Evolutionary conservation across 2,329 filamentous ascomycete genomes (phyloP).

Genomic region (Catunica adiposa): DNA sequence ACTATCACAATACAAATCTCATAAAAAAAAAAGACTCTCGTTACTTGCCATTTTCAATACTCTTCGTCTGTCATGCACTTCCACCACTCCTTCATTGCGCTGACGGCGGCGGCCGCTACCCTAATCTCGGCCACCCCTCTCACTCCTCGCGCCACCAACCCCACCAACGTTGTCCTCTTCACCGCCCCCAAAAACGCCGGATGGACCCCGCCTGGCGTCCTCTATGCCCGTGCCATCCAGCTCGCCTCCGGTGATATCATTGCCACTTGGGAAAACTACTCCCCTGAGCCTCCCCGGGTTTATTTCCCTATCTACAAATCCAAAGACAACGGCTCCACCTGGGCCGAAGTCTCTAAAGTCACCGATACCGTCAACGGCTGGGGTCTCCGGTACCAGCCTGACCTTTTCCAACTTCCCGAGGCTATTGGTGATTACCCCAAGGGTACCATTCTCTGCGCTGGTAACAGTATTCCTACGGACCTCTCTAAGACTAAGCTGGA

Average conservation of each 20-base stretch:
- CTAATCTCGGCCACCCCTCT: neutral
- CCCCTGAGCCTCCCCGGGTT: constrained; percentile 36
- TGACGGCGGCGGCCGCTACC: constrained; percentile 10
- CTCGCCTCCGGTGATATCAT: constrained; percentile 31
- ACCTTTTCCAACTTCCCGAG: constrained; percentile 45
- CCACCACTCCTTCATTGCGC: constrained; percentile 27
- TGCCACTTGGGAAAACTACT: constrained; percentile 40
- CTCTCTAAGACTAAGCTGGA: constrained; percentile 50
- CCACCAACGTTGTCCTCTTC: constrained; percentile 24
- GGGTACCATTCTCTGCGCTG: constrained; percentile 47
- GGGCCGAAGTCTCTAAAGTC: constrained; percentile 46
- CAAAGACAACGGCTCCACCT: constrained; percentile 38
- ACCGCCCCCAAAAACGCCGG: constrained; percentile 24
- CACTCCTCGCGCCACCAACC: constrained; percentile 9
- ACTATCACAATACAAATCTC: too few species aligned
- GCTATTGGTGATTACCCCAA: constrained; percentile 39
- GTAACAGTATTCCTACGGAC: constrained; percentile 42
- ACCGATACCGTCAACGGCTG: constrained; percentile 46
- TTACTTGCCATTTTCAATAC: too few species aligned
- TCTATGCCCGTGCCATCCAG: constrained; percentile 30
- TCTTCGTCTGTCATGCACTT: constrained; percentile 53
- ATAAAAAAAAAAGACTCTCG: too few species aligned
- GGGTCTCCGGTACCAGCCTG: constrained; percentile 53
- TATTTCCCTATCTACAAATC: constrained; percentile 39
- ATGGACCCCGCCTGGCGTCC: constrained; percentile 27